These are phyloP conservation scores for Tilletiaria anomala DNA, from an alignment of 1,284 basidiomycete genomes.

Conservation along the genomic window DNA sequence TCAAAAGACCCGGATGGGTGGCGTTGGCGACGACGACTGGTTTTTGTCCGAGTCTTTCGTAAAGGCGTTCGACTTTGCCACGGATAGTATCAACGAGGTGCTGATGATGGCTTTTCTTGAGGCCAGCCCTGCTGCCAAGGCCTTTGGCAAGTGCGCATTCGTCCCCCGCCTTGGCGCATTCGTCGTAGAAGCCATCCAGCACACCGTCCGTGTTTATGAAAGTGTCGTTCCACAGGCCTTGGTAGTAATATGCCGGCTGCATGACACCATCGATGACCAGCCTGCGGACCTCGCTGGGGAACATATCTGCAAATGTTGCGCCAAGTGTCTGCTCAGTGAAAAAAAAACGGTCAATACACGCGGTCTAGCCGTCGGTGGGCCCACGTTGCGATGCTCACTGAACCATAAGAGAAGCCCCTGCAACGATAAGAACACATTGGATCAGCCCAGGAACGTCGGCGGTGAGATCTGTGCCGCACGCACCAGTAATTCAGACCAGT, in stretches of 20 bases:
- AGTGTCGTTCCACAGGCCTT: constrained; percentile 12
- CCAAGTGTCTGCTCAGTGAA: no score
- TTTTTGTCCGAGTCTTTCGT: constrained; percentile 12
- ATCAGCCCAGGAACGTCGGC: no score
- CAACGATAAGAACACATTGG: no score
- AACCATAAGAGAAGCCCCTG: no score
- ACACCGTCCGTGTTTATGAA: constrained; percentile 11
- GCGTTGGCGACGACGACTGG: constrained; percentile 14
- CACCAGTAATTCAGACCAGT: constrained; percentile 16
- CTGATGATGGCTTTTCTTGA: constrained; percentile 4
- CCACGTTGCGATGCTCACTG: no score
- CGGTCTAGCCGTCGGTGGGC: no score
- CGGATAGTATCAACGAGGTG: constrained; percentile 11
- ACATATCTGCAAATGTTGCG: constrained; percentile 15
- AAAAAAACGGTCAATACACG: no score
- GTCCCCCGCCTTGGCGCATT: constrained; percentile 15
- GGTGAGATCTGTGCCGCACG: constrained; percentile 20
- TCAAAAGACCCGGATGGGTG: no score
- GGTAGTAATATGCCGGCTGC: constrained; percentile 14
- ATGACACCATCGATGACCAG: constrained; percentile 21
- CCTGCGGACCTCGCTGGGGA: constrained; percentile 16
- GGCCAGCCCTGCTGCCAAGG: constrained; percentile 6
- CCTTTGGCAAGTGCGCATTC: constrained; percentile 9
- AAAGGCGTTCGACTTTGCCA: constrained; percentile 11
- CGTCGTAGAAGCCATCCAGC: constrained; percentile 11